Conservation (phyloP, 306 rosid species). For the Erythrophleum fordii region DNA sequence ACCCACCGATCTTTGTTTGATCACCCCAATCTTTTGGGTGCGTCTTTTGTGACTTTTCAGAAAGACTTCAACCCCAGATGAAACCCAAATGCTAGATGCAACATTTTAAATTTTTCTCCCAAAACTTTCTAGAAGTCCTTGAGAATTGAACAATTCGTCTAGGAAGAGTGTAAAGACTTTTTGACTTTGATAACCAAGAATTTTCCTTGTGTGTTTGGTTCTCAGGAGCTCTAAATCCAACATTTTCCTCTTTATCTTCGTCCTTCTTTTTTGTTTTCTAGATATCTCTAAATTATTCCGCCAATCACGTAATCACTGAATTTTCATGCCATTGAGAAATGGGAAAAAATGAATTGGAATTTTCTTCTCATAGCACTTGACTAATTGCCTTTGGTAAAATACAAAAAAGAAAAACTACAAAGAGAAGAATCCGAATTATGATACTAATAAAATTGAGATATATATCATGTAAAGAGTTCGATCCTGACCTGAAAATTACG, state of each 20-base stretch:
- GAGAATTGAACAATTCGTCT: background rate
- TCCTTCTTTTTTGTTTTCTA: background rate
- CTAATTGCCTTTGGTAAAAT: background rate
- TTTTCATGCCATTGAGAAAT: background rate
- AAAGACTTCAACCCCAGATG: too few species aligned
- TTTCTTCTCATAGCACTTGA: background rate
- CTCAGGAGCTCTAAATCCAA: background rate
- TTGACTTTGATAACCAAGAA: background rate
- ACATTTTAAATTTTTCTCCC: too few species aligned
- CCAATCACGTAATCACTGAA: background rate
- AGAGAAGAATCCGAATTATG: background rate
- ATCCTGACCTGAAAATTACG: too few species aligned
- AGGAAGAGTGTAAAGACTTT: background rate
- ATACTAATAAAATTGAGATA: background rate
- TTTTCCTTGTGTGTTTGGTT: background rate
- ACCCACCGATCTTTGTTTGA: too few species aligned
- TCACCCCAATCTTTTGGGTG: too few species aligned
- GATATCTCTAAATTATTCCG: background rate
- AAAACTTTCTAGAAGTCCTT: background rate
- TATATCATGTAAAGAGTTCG: too few species aligned
- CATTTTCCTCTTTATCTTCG: background rate
- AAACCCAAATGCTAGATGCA: too few species aligned
- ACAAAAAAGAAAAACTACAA: background rate
- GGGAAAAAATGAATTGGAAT: too few species aligned
- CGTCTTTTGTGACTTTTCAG: too few species aligned